Conservation (phyloP, 805 yeast species). For the Myxozyma melibiosi region DNA sequence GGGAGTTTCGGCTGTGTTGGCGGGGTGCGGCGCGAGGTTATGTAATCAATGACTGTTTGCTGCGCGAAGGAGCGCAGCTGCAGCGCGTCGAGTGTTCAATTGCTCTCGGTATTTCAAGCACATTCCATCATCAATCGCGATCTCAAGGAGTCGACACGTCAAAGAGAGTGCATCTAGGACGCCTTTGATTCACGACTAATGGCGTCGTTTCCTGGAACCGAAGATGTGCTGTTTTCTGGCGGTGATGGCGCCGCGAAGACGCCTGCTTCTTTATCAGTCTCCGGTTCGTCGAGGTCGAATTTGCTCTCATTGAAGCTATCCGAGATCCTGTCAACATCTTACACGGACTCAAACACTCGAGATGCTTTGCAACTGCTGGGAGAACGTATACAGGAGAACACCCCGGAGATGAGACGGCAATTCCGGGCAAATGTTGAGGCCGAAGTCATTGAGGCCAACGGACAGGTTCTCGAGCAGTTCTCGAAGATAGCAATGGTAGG, state of each 20-base stretch:
- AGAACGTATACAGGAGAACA: conserved; percentile 38
- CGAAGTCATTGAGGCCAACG: conserved; percentile 41
- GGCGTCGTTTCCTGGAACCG: conserved; percentile 15
- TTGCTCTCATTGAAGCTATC: conserved; percentile 28
- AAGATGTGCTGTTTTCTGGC: conserved; percentile 6
- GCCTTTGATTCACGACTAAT: neutral
- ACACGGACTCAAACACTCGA: conserved; percentile 40
- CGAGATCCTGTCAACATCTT: conserved; percentile 41
- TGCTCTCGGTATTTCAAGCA: too few relatives aligned
- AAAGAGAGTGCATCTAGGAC: neutral
- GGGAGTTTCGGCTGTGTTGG: too few relatives aligned
- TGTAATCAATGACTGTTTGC: too few relatives aligned
- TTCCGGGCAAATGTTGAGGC: conserved; percentile 42
- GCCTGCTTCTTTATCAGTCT: conserved; percentile 20
- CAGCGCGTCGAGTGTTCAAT: too few relatives aligned
- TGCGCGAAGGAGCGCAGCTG: too few relatives aligned
- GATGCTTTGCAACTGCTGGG: conserved; percentile 41
- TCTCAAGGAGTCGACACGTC: neutral
- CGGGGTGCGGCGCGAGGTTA: too few relatives aligned
- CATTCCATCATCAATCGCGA: too few relatives aligned
- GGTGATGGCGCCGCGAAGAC: conserved; percentile 18
- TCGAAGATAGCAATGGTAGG: conserved; percentile 38
- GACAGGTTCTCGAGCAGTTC: conserved; percentile 42
- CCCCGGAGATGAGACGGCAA: conserved; percentile 41
- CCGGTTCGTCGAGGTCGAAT: conserved; percentile 22